Conservation (phyloP, 495 filamentous ascomycete species). For the Sordaria brevicollis region DNA sequence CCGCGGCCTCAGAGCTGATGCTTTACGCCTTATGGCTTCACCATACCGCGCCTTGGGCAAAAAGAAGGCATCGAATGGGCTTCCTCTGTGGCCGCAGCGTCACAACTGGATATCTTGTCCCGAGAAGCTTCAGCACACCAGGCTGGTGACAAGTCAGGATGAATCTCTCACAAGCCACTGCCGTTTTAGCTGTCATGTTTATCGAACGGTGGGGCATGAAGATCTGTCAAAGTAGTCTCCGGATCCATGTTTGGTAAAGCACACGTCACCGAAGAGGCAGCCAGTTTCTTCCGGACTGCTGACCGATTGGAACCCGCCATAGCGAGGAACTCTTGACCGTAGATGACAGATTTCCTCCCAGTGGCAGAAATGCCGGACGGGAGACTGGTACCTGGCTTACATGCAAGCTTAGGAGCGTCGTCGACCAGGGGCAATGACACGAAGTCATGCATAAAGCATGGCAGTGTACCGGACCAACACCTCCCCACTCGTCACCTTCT, state of each 20-base stretch:
- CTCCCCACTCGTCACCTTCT: background rate
- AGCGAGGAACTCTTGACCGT: background rate
- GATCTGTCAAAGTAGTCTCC: background rate
- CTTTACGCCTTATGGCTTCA: background rate
- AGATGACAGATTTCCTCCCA: background rate
- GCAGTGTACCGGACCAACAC: slow-evolving; percentile 8
- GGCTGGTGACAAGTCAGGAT: background rate
- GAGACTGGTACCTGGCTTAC: background rate
- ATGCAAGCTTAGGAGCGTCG: background rate
- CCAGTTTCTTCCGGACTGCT: background rate
- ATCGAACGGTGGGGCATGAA: background rate
- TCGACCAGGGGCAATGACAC: slow-evolving; percentile 30
- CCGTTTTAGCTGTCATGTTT: background rate
- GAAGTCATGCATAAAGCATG: slow-evolving; percentile 33
- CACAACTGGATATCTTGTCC: background rate
- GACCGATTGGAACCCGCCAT: background rate
- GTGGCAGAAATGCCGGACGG: background rate
- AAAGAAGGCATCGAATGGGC: background rate
- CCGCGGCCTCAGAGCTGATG: background rate
- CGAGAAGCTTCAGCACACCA: background rate
- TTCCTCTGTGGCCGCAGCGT: background rate
- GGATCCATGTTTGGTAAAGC: background rate
- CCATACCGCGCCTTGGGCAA: background rate
- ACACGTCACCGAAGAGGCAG: background rate
- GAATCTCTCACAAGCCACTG: background rate